These are phyloP conservation scores for Chaetomidium leptoderma DNA, from an alignment of 495 filamentous ascomycete genomes.

Conservation along the genomic window DNA sequence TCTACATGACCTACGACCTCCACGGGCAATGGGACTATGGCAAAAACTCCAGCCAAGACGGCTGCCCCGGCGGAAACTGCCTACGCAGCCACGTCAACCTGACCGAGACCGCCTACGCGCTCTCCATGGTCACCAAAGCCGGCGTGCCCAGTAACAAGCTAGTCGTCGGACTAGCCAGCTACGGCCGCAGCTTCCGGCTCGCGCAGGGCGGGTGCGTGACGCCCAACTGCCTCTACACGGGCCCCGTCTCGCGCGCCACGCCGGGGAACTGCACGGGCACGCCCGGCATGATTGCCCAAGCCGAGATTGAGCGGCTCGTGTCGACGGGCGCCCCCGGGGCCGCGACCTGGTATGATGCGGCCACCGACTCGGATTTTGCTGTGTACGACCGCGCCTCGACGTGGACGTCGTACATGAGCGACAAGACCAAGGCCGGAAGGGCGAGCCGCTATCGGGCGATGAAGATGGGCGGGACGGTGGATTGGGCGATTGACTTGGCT, in stretches of 20 bases:
- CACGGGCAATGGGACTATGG: constrained; percentile 27
- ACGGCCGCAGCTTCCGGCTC: constrained; percentile 39
- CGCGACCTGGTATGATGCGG: neutral
- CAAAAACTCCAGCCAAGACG: constrained; percentile 11
- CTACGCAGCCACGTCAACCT: constrained; percentile 42
- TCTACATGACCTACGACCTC: constrained; percentile 35
- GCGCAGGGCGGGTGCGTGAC: constrained; percentile 1
- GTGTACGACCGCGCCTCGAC: neutral
- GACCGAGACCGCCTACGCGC: constrained; percentile 39
- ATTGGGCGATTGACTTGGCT: constrained; percentile 14
- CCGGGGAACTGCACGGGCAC: constrained; percentile 12
- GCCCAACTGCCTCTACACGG: constrained; percentile 17
- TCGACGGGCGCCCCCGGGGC: neutral
- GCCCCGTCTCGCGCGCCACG: constrained; percentile 9
- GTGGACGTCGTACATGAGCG: constrained; percentile 15
- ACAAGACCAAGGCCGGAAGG: constrained; percentile 1
- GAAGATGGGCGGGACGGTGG: constrained; percentile 11
- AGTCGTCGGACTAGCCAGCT: constrained; percentile 36
- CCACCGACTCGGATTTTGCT: constrained; percentile 9
- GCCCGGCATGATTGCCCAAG: constrained; percentile 14
- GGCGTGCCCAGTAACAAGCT: constrained; percentile 41
- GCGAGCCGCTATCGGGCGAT: neutral
- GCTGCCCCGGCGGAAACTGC: constrained; percentile 39
- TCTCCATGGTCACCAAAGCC: constrained; percentile 49
- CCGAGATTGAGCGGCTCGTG: constrained; percentile 15